These are phyloP conservation scores for Mycena haematopus DNA, from an alignment of 768 basidiomycete genomes.

Conservation along the genomic window DNA sequence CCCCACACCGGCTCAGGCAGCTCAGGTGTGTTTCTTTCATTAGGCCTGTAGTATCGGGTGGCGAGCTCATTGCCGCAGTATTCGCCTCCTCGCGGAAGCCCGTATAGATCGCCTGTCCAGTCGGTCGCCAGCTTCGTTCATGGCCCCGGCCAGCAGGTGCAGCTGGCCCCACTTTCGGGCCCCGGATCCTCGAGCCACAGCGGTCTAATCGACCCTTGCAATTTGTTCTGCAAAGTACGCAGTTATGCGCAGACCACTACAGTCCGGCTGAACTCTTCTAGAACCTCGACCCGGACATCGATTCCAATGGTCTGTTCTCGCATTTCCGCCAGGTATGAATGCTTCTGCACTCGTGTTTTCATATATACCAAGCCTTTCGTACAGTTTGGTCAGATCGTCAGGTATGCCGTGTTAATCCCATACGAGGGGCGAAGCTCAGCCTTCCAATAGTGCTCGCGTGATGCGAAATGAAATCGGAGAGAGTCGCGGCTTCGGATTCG, in stretches of 20 bases:
- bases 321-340: conserved; percentile 81
- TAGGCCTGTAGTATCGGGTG: conserved; percentile 15
- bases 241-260: conserved; percentile 7
- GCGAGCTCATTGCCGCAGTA: conserved; percentile 47
- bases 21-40: conserved; percentile 7
- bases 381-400: conserved; percentile 89
- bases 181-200: conserved; percentile 86
- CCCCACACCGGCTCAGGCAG: conserved; percentile 57
- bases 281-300: conserved; percentile 86
- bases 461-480: conserved; percentile 87
- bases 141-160: conserved; percentile 91
- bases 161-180: conserved; percentile 74
- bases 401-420: conserved; percentile 48
- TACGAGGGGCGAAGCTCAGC: background rate
- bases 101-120: conserved; percentile 53
- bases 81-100: conserved; percentile 69
- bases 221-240: conserved; percentile 84
- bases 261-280: conserved; percentile 37
- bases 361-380: conserved; percentile 21
- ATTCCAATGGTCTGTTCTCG: conserved; percentile 83
- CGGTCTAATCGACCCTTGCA: conserved; percentile 90
- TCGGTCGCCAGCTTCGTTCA: conserved; percentile 69
- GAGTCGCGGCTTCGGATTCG: conserved; percentile 91
- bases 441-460: conserved; percentile 75
- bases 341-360: conserved; percentile 22